These are phyloP conservation scores for Stagonosporopsis chrysanthemi DNA, from an alignment of 2,329 filamentous ascomycete genomes.

Conservation along the genomic window DNA sequence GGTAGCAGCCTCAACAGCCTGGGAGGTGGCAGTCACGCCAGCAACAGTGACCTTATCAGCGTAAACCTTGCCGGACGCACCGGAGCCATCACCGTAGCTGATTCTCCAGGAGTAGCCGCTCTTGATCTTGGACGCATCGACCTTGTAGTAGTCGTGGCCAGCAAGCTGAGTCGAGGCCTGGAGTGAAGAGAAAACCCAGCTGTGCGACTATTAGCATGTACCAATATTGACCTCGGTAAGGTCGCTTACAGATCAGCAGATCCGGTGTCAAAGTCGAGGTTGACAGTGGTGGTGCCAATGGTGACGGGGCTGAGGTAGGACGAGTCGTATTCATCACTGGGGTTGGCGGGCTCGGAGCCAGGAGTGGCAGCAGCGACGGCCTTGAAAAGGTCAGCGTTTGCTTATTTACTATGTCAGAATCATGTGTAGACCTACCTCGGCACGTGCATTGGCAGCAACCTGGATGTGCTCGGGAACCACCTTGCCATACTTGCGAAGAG, in stretches of 20 bases:
- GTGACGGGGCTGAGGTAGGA: constrained; percentile 59
- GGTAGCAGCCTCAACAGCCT: constrained; percentile 71
- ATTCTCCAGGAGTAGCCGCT: constrained; percentile 65
- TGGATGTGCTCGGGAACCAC: constrained; percentile 37
- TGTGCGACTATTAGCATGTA: constrained; percentile 40
- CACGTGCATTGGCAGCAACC: constrained; percentile 45
- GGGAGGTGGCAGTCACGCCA: constrained; percentile 63
- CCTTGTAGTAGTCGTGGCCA: constrained; percentile 67
- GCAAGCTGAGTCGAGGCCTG: constrained; percentile 58
- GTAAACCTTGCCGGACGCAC: constrained; percentile 70
- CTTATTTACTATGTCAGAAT: not conserved
- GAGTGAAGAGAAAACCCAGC: constrained; percentile 72
- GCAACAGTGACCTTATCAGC: constrained; percentile 70
- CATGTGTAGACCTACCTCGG: constrained; percentile 13
- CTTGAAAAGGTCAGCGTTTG: not conserved
- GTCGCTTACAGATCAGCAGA: constrained; percentile 70
- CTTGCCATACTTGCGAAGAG: constrained; percentile 50
- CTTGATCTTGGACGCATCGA: constrained; percentile 56
- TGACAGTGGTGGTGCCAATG: constrained; percentile 68
- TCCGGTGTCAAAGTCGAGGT: constrained; percentile 75
- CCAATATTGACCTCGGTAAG: too few relatives aligned
- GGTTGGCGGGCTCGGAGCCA: constrained; percentile 51
- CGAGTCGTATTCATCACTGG: constrained; percentile 49
- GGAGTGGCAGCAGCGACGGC: constrained; percentile 21
- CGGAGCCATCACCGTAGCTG: constrained; percentile 70